These are phyloP conservation scores for Penicillium alfredii DNA, from an alignment of 495 filamentous ascomycete species.

Conservation along the genomic window DNA sequence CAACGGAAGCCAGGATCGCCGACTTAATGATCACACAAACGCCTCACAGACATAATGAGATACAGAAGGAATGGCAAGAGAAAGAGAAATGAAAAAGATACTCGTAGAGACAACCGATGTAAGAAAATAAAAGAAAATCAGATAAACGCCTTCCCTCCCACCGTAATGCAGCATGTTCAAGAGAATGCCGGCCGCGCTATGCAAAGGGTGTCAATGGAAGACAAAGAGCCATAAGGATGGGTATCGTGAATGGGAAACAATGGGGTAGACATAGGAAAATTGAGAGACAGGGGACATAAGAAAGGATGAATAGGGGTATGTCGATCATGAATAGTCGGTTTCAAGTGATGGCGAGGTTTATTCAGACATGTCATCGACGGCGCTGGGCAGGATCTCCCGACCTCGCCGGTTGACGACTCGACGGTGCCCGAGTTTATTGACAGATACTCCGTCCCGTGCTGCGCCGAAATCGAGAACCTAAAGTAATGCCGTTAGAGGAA, in stretches of 20 bases:
- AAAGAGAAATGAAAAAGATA: slow-evolving; percentile 1
- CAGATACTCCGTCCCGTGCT: slow-evolving; percentile 69
- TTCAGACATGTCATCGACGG: slow-evolving; percentile 37
- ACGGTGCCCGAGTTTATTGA: slow-evolving; percentile 69
- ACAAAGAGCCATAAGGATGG: slow-evolving; percentile 22
- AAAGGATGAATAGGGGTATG: slow-evolving; percentile 13
- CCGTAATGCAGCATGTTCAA: slow-evolving; percentile 37
- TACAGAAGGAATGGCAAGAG: slow-evolving; percentile 6
- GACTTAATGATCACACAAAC: no score
- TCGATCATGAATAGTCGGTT: slow-evolving; percentile 15
- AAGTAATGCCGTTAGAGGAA: slow-evolving; percentile 3
- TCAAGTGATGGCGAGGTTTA: background rate
- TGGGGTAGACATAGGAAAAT: slow-evolving; percentile 8
- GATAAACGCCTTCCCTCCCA: slow-evolving; percentile 29
- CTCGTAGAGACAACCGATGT: slow-evolving; percentile 1
- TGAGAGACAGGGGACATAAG: slow-evolving; percentile 4
- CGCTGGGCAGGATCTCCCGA: slow-evolving; percentile 31
- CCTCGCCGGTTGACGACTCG: slow-evolving; percentile 67
- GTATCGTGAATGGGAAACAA: slow-evolving; percentile 21
- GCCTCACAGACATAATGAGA: no score
- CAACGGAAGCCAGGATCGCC: slow-evolving; percentile 6
- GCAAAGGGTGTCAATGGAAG: slow-evolving; percentile 31
- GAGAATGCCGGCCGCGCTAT: slow-evolving; percentile 44
- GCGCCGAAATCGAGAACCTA: slow-evolving; percentile 92
- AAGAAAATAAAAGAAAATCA: slow-evolving; percentile 9